Conservation (phyloP, 805 yeast genomes). For the Saccharomycopsis oosterbeekiorum region DNA sequence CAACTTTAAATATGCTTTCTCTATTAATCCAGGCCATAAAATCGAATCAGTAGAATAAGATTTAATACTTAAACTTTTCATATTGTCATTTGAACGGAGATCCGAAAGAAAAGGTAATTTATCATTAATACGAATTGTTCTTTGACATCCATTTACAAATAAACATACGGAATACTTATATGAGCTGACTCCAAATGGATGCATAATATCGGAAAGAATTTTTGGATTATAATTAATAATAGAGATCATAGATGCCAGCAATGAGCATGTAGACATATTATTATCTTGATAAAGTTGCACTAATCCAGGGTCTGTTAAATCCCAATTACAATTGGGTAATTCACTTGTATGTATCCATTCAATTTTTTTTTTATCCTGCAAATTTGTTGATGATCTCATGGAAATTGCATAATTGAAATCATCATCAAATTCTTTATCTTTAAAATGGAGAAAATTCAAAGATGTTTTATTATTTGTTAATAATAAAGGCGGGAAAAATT, state of each 20-base stretch:
- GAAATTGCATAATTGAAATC: background rate
- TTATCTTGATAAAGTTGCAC: conserved; percentile 12
- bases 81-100: background rate
- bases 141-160: conserved; percentile 12
- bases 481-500: conserved; percentile 11
- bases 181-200: conserved; percentile 6
- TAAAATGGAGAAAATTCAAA: background rate
- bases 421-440: conserved; percentile 1
- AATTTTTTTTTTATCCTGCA: conserved; percentile 5
- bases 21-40: conserved; percentile 65
- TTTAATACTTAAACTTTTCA: background rate
- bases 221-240: conserved; percentile 7
- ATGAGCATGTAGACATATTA: conserved; percentile 13
- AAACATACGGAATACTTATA: conserved; percentile 13
- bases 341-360: background rate
- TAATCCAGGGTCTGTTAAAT: conserved; percentile 2
- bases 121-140: conserved; percentile 12
- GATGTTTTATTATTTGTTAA: no score
- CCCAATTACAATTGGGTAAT: background rate
- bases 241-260: conserved; percentile 14
- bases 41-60: conserved; percentile 20
- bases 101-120: conserved; percentile 4
- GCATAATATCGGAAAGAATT: background rate
- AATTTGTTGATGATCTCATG: conserved; percentile 3
- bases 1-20: conserved; percentile 62